Evolutionary conservation across 2,329 filamentous ascomycete genomes (phyloP).

Genomic region (Neobulgaria alba): DNA sequence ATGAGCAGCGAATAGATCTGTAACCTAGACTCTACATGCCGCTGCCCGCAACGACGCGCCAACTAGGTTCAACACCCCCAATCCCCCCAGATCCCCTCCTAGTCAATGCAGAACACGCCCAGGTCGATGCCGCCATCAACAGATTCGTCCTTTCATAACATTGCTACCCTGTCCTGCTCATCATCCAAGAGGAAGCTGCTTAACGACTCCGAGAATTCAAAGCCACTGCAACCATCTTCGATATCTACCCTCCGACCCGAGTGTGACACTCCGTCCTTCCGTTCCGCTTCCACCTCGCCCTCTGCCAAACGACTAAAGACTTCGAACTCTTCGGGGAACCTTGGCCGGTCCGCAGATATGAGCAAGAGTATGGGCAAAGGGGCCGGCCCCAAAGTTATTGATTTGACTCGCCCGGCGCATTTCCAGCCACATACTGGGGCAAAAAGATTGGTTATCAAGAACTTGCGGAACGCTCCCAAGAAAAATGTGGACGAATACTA

Average conservation of each 20-base stretch:
- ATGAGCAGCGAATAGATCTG: neutral
- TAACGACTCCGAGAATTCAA: slow-evolving; percentile 9
- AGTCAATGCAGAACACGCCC: slow-evolving; percentile 16
- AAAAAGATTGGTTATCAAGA: slow-evolving; percentile 89
- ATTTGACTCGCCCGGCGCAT: slow-evolving; percentile 22
- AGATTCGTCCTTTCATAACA: slow-evolving; percentile 18
- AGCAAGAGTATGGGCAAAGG: slow-evolving; percentile 16
- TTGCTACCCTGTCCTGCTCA: slow-evolving; percentile 9
- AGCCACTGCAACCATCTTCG: slow-evolving; percentile 1
- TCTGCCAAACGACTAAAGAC: slow-evolving; percentile 67
- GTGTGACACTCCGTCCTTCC: neutral
- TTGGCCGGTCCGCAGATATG: slow-evolving; percentile 15
- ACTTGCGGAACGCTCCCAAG: slow-evolving; percentile 56
- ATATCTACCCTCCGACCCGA: slow-evolving; percentile 2
- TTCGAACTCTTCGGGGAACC: slow-evolving; percentile 46
- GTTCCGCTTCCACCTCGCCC: slow-evolving; percentile 31
- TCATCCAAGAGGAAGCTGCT: slow-evolving; percentile 21
- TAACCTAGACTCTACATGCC: neutral
- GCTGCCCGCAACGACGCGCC: neutral
- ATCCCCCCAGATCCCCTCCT: slow-evolving; percentile 14
- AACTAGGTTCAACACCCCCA: neutral
- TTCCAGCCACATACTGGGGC: slow-evolving; percentile 71
- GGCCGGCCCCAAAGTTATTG: slow-evolving; percentile 14
- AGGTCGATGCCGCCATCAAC: slow-evolving; percentile 27
- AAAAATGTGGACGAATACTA: slow-evolving; percentile 70